Conservation (phyloP, 2,329 filamentous ascomycete genomes). For the Chrysoporthe puriensis region DNA sequence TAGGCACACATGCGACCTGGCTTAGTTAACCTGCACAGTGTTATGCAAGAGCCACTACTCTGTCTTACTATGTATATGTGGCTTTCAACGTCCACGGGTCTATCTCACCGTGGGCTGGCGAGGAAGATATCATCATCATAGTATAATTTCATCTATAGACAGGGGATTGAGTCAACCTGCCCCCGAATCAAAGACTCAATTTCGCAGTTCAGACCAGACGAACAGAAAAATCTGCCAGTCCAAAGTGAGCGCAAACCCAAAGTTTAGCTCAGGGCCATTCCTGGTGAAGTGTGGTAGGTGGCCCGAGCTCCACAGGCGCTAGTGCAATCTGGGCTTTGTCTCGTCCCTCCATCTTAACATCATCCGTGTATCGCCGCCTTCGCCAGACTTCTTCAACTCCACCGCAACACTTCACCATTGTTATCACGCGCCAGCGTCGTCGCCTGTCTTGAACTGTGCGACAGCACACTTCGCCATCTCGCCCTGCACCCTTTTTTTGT, state of each 20-base stretch:
- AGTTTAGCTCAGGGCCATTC: neutral
- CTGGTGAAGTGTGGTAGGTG: neutral
- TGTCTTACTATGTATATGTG: neutral
- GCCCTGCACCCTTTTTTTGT: conserved; percentile 10
- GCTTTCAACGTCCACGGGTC: neutral
- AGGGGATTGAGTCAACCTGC: neutral
- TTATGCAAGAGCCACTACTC: neutral
- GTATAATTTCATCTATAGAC: neutral
- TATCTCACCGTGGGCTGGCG: neutral
- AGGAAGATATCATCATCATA: neutral
- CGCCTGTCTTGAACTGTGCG: conserved; percentile 16
- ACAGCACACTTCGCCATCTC: neutral
- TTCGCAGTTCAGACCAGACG: neutral
- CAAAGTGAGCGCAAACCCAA: neutral
- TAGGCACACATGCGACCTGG: neutral
- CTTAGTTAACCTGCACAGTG: neutral
- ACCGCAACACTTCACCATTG: conserved; percentile 8
- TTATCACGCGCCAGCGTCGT: conserved; percentile 5
- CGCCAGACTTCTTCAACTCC: conserved; percentile 8
- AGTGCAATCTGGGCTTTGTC: neutral
- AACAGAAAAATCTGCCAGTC: neutral
- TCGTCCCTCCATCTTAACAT: neutral
- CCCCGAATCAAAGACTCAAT: neutral
- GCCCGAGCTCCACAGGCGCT: neutral
- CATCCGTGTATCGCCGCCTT: neutral